A percentile compares a stretch with the other conserved stretches of the same genome.
Evolutionary conservation across 2,329 filamentous ascomycete genomes (phyloP).

Genomic region (Drechslerella dactyloides): DNA sequence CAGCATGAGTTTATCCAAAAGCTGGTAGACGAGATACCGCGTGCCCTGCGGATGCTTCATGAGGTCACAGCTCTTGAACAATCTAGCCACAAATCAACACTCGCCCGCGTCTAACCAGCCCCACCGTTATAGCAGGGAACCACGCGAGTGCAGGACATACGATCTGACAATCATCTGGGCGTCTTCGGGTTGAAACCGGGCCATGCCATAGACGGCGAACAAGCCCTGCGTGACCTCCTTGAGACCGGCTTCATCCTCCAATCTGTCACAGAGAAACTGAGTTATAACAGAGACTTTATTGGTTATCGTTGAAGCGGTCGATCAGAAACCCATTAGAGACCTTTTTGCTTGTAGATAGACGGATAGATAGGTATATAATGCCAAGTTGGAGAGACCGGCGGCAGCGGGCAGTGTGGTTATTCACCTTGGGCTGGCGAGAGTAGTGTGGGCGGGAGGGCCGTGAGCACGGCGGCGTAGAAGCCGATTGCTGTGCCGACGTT

Average conservation of each 20-base stretch:
- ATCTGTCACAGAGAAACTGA: slow-evolving; percentile 70
- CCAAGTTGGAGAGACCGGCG: slow-evolving; percentile 13
- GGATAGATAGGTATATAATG: neutral
- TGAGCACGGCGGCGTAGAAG: slow-evolving; percentile 46
- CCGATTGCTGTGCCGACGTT: slow-evolving; percentile 31
- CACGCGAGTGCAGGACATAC: slow-evolving; percentile 45
- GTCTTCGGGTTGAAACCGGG: slow-evolving; percentile 67
- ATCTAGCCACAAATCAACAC: slow-evolving; percentile 15
- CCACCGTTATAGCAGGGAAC: too few relatives aligned
- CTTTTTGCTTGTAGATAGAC: neutral
- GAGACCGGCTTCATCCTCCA: slow-evolving; percentile 64
- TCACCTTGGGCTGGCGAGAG: slow-evolving; percentile 56
- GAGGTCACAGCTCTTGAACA: slow-evolving; percentile 65
- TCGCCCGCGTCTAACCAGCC: slow-evolving; percentile 30
- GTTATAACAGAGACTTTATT: slow-evolving; percentile 67
- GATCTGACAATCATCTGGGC: slow-evolving; percentile 60
- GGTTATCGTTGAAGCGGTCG: slow-evolving; percentile 19
- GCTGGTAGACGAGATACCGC: slow-evolving; percentile 68
- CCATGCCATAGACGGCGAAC: slow-evolving; percentile 66
- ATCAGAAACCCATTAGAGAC: slow-evolving; percentile 32
- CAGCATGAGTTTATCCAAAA: slow-evolving; percentile 68
- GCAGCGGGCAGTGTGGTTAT: slow-evolving; percentile 61
- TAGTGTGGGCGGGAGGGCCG: slow-evolving; percentile 35
- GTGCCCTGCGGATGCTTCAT: slow-evolving; percentile 69
- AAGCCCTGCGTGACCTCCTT: slow-evolving; percentile 67